phyloP scores from a whole-genome alignment of 768 basidiomycete species.

The Pleurotus pulmonarius region DNA sequence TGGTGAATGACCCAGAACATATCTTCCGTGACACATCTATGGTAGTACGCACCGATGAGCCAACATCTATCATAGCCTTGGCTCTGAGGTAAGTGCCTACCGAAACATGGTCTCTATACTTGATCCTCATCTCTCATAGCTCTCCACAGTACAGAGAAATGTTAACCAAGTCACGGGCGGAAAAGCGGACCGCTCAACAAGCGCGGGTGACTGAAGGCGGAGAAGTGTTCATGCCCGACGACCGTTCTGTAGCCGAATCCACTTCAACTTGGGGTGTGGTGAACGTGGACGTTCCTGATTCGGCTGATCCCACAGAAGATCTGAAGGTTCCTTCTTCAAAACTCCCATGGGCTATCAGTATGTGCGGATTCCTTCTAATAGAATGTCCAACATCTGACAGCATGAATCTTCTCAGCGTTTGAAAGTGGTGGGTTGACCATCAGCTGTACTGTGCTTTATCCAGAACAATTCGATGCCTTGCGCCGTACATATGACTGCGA shows the following conservation, averaged over 20 bases:
- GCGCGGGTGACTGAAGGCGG: slow-evolving; percentile 57
- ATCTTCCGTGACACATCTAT: slow-evolving; percentile 93
- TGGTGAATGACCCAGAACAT: slow-evolving; percentile 80
- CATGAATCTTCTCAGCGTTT: slow-evolving; percentile 53
- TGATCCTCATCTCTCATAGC: slow-evolving; percentile 31
- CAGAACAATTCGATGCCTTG: slow-evolving; percentile 94
- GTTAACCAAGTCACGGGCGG: slow-evolving; percentile 71
- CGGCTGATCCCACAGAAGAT: slow-evolving; percentile 71
- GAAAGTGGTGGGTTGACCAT: slow-evolving; percentile 88
- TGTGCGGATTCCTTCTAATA: slow-evolving; percentile 20
- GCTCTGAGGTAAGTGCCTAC: slow-evolving; percentile 70
- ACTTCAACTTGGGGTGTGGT: slow-evolving; percentile 93
- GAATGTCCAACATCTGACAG: too few relatives aligned
- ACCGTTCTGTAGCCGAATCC: slow-evolving; percentile 75
- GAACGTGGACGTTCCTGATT: slow-evolving; percentile 68
- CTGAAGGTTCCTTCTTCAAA: slow-evolving; percentile 72
- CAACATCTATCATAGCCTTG: slow-evolving; percentile 95
- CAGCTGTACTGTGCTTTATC: slow-evolving; percentile 91
- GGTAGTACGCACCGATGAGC: slow-evolving; percentile 94
- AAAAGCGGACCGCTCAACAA: slow-evolving; percentile 65
- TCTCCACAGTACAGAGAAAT: slow-evolving; percentile 82
- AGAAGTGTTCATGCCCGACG: slow-evolving; percentile 93
- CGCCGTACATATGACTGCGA: slow-evolving; percentile 92
- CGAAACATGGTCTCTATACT: background rate
- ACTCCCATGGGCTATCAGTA: slow-evolving; percentile 79